phyloP scores from a whole-genome alignment of 345 rosid species.

The Carallia pectinifolia region DNA sequence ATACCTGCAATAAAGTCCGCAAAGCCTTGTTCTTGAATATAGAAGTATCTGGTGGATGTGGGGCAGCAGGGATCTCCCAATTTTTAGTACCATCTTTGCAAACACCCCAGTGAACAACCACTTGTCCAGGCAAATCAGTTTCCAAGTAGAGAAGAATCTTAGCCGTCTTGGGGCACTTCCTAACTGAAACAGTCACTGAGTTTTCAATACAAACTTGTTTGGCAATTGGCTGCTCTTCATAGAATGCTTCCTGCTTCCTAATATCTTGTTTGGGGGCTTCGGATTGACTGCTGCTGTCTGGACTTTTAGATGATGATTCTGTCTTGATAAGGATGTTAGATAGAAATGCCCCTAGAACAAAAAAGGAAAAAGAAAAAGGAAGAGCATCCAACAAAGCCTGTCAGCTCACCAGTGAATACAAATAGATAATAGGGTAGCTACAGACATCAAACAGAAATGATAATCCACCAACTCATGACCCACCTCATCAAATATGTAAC shows the following conservation, averaged over 20 bases:
- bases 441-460: neutral
- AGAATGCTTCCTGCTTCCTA: slow-evolving; percentile 54
- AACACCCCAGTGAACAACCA: slow-evolving; percentile 95
- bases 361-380: neutral
- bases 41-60: slow-evolving; percentile 73
- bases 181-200: slow-evolving; percentile 60
- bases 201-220: slow-evolving; percentile 47
- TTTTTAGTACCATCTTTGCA: slow-evolving; percentile 66
- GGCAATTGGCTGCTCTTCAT: slow-evolving; percentile 64
- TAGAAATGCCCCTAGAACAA: slow-evolving; percentile 55
- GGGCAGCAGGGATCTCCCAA: slow-evolving; percentile 84
- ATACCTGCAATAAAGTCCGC: slow-evolving; percentile 76
- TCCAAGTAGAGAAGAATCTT: slow-evolving; percentile 62
- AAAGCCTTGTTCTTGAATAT: slow-evolving; percentile 80
- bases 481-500: slow-evolving; percentile 6
- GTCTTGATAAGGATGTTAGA: slow-evolving; percentile 49
- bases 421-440: slow-evolving; percentile 1
- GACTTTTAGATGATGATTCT: slow-evolving; percentile 35
- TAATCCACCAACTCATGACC: slow-evolving; percentile 10
- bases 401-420: slow-evolving; percentile 19
- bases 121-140: slow-evolving; percentile 82
- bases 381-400: slow-evolving; percentile 23
- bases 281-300: slow-evolving; percentile 32
- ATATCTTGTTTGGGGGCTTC: slow-evolving; percentile 41
- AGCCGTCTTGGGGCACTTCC: slow-evolving; percentile 59